Evolutionary conservation across 2,329 filamentous ascomycete species (phyloP).

Genomic region (Ustulina deusta): DNA sequence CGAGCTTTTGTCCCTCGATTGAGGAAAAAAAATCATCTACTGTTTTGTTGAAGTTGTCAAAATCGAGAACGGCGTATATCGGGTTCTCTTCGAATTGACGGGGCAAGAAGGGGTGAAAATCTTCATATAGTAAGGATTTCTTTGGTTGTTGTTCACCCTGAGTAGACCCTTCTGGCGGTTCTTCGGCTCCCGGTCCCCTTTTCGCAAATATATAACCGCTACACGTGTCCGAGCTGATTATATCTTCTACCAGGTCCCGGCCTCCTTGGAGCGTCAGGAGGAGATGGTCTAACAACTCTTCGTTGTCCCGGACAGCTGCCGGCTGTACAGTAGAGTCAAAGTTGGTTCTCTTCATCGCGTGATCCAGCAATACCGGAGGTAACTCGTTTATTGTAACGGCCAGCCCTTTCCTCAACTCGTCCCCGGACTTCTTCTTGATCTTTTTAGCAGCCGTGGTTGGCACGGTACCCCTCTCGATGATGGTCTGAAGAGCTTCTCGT

Average conservation of each 20-base stretch:
- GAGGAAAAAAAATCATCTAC: conserved; percentile 98
- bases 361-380: conserved; percentile 88
- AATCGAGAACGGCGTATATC: conserved; percentile 76
- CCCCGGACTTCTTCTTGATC: conserved; percentile 77
- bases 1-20: conserved; percentile 90
- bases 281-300: conserved; percentile 73
- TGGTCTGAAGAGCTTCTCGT: conserved; percentile 74
- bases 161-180: conserved; percentile 46
- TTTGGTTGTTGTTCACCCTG: conserved; percentile 55
- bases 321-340: conserved; percentile 78
- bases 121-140: conserved; percentile 80
- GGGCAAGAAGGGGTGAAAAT: conserved; percentile 94
- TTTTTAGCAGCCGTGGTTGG: conserved; percentile 69
- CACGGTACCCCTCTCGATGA: conserved; percentile 68
- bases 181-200: conserved; percentile 55
- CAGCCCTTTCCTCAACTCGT: conserved; percentile 82
- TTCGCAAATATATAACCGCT: conserved; percentile 92
- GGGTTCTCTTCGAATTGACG: conserved; percentile 79
- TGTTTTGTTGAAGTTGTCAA: conserved; percentile 89
- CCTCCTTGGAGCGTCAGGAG: conserved; percentile 77
- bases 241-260: conserved; percentile 73
- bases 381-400: conserved; percentile 88
- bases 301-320: conserved; percentile 76
- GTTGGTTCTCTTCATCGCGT: conserved; percentile 76
- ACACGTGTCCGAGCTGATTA: conserved; percentile 73